These are phyloP conservation scores for Yarrowia sp. DNA, from an alignment of 805 yeast genomes.

Conservation along the genomic window DNA sequence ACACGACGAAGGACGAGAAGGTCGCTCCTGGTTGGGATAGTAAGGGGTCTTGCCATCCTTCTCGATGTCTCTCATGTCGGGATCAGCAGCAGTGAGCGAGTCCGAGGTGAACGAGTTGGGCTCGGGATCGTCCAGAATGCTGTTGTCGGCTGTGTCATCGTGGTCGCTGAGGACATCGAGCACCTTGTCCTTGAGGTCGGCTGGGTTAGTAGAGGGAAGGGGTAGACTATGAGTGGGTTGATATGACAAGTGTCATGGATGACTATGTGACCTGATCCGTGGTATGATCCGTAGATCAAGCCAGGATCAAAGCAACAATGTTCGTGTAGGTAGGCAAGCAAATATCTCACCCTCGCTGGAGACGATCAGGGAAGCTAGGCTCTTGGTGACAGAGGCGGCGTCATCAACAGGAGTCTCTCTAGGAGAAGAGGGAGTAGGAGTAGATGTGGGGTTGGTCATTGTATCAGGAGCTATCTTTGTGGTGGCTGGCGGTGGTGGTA, in stretches of 20 bases:
- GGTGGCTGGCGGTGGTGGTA: constrained; percentile 1
- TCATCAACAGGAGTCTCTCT: not conserved
- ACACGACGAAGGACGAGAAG: constrained; percentile 75
- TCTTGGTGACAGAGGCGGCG: constrained; percentile 7
- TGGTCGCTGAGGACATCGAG: constrained; percentile 33
- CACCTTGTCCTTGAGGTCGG: constrained; percentile 32
- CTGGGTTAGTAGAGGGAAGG: constrained; percentile 5
- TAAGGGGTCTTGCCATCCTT: constrained; percentile 14
- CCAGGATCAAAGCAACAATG: not conserved
- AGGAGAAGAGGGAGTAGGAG: not conserved
- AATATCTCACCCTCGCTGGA: constrained; percentile 29
- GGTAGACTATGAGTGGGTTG: too few relatives aligned
- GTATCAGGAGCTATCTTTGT: constrained; percentile 25
- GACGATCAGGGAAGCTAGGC: constrained; percentile 19
- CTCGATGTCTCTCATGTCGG: constrained; percentile 3
- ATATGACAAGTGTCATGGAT: not conserved
- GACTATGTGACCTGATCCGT: too few relatives aligned
- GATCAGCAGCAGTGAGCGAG: constrained; percentile 36
- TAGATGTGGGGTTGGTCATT: constrained; percentile 6
- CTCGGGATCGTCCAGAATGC: constrained; percentile 29
- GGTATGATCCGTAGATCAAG: too few relatives aligned
- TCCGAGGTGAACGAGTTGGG: constrained; percentile 35
- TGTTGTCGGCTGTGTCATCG: constrained; percentile 19
- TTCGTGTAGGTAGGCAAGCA: not conserved
- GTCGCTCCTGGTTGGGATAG: constrained; percentile 36